A percentile compares a stretch with the other conserved stretches of the same genome.
phyloP scores from a whole-genome alignment of 306 rosid species.

The Arachis stenosperma region DNA sequence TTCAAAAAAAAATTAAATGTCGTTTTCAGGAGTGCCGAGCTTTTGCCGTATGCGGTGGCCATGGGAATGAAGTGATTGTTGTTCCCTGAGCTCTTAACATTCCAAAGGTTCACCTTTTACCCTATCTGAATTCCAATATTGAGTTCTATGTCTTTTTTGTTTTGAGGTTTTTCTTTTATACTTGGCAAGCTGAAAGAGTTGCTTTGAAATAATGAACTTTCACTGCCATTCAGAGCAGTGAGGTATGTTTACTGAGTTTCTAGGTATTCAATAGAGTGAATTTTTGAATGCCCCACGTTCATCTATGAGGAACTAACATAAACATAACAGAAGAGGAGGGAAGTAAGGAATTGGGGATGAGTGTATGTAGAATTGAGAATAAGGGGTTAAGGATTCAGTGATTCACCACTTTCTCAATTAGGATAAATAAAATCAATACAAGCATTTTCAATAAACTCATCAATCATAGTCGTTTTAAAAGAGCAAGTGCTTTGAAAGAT shows the following conservation, averaged over 20 bases:
- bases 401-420: background rate
- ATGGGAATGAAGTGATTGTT: background rate
- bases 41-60: background rate
- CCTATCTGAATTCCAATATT: background rate
- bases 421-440: background rate
- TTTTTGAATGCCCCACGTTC: background rate
- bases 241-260: background rate
- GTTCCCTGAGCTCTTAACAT: constrained; percentile 3
- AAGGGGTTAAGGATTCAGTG: background rate
- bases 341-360: background rate
- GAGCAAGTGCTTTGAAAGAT: too few relatives aligned
- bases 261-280: constrained; percentile 11
- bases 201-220: too few relatives aligned
- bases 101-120: background rate
- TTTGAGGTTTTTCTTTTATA: background rate
- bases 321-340: background rate
- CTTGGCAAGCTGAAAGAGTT: too few relatives aligned
- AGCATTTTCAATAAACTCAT: too few relatives aligned
- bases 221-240: background rate
- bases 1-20: background rate
- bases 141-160: background rate
- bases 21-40: background rate
- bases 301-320: background rate
- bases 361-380: background rate
- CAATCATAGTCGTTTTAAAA: too few relatives aligned